These are phyloP conservation scores for Alternaria longipes DNA, from an alignment of 2,329 filamentous ascomycete genomes.

Conservation along the genomic window DNA sequence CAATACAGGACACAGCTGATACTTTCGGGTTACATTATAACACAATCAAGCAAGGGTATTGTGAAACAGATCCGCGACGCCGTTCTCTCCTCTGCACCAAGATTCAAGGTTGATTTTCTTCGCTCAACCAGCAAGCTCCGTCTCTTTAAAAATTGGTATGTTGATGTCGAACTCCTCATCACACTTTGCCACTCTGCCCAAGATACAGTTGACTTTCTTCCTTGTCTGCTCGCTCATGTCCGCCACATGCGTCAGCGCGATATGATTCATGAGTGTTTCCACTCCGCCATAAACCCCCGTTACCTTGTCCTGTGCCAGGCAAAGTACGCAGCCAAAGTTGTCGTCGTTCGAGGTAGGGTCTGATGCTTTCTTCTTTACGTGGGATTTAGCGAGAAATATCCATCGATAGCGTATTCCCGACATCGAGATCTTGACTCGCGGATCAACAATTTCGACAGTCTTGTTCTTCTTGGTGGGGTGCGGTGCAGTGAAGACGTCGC, in stretches of 20 bases:
- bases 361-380: constrained; percentile 31
- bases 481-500: constrained; percentile 34
- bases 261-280: constrained; percentile 52
- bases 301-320: constrained; percentile 41
- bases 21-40: background rate
- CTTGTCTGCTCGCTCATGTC: constrained; percentile 39
- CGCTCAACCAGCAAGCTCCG: constrained; percentile 7
- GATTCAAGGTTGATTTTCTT: fast-evolving
- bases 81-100: background rate
- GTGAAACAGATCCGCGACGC: background rate
- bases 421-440: constrained; percentile 32
- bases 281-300: constrained; percentile 50
- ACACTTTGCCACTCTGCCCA: constrained; percentile 45
- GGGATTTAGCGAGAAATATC: constrained; percentile 52
- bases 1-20: background rate
- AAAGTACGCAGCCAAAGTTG: constrained; percentile 51
- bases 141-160: constrained; percentile 36
- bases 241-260: constrained; percentile 48
- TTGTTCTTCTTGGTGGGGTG: constrained; percentile 41
- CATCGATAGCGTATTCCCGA: constrained; percentile 49
- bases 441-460: constrained; percentile 42
- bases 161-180: constrained; percentile 53
- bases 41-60: constrained; percentile 1
- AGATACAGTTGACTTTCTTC: constrained; percentile 46
- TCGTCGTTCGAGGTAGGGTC: constrained; percentile 22